phyloP scores from a whole-genome alignment of 2,329 filamentous ascomycete species.

The Xylaria sp. region DNA sequence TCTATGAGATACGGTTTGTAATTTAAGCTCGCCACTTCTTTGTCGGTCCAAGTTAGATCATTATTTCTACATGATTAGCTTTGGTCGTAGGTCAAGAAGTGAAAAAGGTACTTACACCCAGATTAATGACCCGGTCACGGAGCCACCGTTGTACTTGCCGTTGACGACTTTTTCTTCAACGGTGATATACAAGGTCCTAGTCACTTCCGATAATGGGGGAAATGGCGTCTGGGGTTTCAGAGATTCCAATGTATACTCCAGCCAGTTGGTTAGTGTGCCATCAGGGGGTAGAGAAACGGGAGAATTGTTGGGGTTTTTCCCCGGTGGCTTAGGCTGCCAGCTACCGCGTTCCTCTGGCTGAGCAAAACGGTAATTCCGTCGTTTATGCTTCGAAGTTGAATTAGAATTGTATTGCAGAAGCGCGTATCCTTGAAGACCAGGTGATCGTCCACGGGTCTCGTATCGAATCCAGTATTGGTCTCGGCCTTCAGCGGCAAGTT shows the following conservation, averaged over 20 bases:
- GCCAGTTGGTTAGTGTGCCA: slow-evolving; percentile 50
- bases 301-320: slow-evolving; percentile 45
- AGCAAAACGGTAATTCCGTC: not conserved
- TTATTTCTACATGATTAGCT: slow-evolving; percentile 49
- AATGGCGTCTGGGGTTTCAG: slow-evolving; percentile 47
- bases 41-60: slow-evolving; percentile 58
- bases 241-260: slow-evolving; percentile 59
- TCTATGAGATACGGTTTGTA: slow-evolving; percentile 60
- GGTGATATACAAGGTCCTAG: slow-evolving; percentile 59
- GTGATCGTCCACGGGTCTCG: slow-evolving; percentile 61
- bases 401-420: slow-evolving; percentile 57
- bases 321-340: slow-evolving; percentile 25
- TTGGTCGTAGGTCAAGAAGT: not conserved
- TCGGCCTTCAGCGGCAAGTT: slow-evolving; percentile 52
- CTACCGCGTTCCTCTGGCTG: not conserved
- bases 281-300: slow-evolving; percentile 50
- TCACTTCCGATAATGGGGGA: slow-evolving; percentile 59
- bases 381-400: slow-evolving; percentile 17
- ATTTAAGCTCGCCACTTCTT: slow-evolving; percentile 37
- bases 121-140: slow-evolving; percentile 47
- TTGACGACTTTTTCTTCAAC: slow-evolving; percentile 53
- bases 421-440: slow-evolving; percentile 58
- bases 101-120: slow-evolving; percentile 49
- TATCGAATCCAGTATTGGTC: slow-evolving; percentile 59
- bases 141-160: slow-evolving; percentile 46